Evolutionary conservation across 345 rosid genomes (phyloP), one percentile per base, ranked within the genome.

Genomic region (Cardamine resedifolia): DNA sequence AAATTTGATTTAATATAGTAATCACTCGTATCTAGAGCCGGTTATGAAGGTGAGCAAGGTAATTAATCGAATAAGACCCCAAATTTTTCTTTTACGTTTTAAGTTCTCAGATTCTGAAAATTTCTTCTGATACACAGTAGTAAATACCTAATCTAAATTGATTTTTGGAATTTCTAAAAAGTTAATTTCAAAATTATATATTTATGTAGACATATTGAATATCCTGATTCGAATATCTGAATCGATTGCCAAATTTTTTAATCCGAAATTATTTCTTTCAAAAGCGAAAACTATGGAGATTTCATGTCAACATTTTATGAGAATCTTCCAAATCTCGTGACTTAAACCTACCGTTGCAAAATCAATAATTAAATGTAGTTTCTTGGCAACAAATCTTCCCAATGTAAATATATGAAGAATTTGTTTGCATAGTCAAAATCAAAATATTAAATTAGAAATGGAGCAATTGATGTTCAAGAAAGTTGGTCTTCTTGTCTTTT

Each of bases 311-410:
- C n/a, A n/a, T n/a, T 39, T 1, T 7, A 41, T 30, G 20, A 39
- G 38, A 68, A 68, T 43, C 45, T 57, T 57, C 28, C 31, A 60
- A 60, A 60, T 14, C 8, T 60, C 19, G 7, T 44, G 11, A n/a
- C 43, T 68, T 57, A 55, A 68, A 43, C 7, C 20, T 41, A 27
- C 28, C n/a, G n/a, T 53, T 55, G 16, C 55, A 56, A 15, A 14
- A 41, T 41, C 47, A 41, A 41, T 15, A 41, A 41, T 0, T 41
- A 41, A 5, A 15, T 41, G 3, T 41, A 15, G 2, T 41, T 41
- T 16, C 1, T 8, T 66, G 36, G 70, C 5, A 68, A 41, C 41
- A 41, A 68, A 68, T 68, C 64, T 53, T 26, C 50, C 4, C n/a
- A n/a, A n/a, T 48, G 36, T 48, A 58, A 33, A 70, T 18, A 48